Evolutionary conservation across 2,329 filamentous ascomycete genomes (phyloP).

Genomic region (Cercospora canescens): DNA sequence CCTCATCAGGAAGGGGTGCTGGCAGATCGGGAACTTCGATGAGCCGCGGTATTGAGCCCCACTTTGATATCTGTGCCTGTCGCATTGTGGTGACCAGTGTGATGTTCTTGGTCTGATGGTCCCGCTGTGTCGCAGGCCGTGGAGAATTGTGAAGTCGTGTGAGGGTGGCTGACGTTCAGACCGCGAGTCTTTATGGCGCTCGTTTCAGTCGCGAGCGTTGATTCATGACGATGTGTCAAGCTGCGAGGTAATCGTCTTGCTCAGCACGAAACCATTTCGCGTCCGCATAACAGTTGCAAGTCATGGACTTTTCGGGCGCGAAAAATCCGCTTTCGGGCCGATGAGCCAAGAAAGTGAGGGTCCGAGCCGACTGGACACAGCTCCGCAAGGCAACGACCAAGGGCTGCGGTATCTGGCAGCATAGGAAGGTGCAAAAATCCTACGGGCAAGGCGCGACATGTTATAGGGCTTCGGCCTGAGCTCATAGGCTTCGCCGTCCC

Average conservation of each 20-base stretch:
- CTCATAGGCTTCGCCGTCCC: neutral
- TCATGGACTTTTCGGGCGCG: neutral
- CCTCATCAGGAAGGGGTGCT: constrained; percentile 32
- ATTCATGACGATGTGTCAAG: neutral
- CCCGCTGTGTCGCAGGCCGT: neutral
- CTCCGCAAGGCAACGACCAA: neutral
- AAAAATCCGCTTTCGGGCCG: neutral
- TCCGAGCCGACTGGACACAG: neutral
- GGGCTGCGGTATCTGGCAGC: neutral
- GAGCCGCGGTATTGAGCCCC: constrained; percentile 40
- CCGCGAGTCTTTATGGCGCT: neutral
- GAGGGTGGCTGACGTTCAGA: neutral
- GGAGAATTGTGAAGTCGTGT: neutral
- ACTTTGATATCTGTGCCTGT: constrained; percentile 44
- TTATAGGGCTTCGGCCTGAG: neutral
- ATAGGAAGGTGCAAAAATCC: neutral
- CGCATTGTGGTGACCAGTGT: constrained; percentile 33
- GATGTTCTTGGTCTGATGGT: neutral
- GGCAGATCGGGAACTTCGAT: constrained; percentile 37
- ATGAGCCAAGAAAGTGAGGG: neutral
- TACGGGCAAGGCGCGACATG: neutral
- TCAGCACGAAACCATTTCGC: neutral
- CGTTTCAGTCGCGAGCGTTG: neutral
- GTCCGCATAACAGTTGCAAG: neutral
- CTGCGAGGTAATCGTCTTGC: neutral